phyloP scores from a whole-genome alignment of 768 basidiomycete genomes.

The Guyanaporus albipodus region DNA sequence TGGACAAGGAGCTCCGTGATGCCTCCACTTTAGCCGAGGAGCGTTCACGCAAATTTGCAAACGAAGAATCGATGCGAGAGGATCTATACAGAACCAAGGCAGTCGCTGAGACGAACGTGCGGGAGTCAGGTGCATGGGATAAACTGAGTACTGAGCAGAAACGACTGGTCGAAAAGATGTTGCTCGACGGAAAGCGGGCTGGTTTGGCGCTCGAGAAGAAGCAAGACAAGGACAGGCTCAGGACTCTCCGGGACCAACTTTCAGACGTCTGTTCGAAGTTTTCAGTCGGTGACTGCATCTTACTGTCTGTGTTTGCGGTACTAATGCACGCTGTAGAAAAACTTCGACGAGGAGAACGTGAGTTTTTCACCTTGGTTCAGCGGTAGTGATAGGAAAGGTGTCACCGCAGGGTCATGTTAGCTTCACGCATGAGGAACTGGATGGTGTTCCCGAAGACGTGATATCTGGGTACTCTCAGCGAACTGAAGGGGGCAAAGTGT shows the following conservation, averaged over 20 bases:
- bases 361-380: constrained; percentile 7
- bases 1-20: constrained; percentile 68
- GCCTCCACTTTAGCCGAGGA: constrained; percentile 72
- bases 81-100: constrained; percentile 74
- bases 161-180: constrained; percentile 76
- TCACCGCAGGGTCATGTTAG: constrained; percentile 51
- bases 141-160: constrained; percentile 63
- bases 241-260: constrained; percentile 66
- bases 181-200: constrained; percentile 70
- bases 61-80: constrained; percentile 74
- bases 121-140: constrained; percentile 55
- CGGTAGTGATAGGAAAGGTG: background rate
- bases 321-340: constrained; percentile 49
- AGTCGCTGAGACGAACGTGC: constrained; percentile 64
- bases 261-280: constrained; percentile 72
- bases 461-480: constrained; percentile 69
- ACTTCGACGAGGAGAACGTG: constrained; percentile 85
- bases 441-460: constrained; percentile 77
- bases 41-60: constrained; percentile 59
- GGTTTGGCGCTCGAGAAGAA: constrained; percentile 71
- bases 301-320: background rate
- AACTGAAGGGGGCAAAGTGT: constrained; percentile 48
- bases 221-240: constrained; percentile 52
- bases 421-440: constrained; percentile 69
- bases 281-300: constrained; percentile 44